Percentiles rank a stretch among this genome's conserved stretches.
Conservation (phyloP, 352 stramenopile genomes). For the Thalassiosira pacifica region DNA sequence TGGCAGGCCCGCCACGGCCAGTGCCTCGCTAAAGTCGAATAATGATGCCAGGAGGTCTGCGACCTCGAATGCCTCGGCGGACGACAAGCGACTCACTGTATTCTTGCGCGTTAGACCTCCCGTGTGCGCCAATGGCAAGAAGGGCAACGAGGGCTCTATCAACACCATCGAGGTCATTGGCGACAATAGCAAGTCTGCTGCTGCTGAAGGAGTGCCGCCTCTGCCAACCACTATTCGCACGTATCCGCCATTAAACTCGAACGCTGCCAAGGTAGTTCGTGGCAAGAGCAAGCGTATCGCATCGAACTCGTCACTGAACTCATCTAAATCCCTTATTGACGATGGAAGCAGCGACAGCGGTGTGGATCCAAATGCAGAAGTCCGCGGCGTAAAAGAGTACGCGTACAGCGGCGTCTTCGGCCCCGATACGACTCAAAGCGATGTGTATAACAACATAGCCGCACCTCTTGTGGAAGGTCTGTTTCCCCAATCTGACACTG, state of each 20-base stretch:
- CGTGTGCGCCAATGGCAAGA: slow-evolving; percentile 33
- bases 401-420: slow-evolving; percentile 81
- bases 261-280: slow-evolving; percentile 71
- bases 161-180: slow-evolving; percentile 75
- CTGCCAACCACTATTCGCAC: slow-evolving; percentile 76
- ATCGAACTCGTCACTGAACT: slow-evolving; percentile 25
- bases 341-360: slow-evolving; percentile 50
- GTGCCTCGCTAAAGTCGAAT: neutral
- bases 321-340: slow-evolving; percentile 54
- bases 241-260: slow-evolving; percentile 73
- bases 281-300: slow-evolving; percentile 25
- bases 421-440: slow-evolving; percentile 85
- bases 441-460: slow-evolving; percentile 93
- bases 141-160: slow-evolving; percentile 36
- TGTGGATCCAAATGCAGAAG: slow-evolving; percentile 42
- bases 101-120: slow-evolving; percentile 56
- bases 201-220: slow-evolving; percentile 16
- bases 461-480: slow-evolving; percentile 91
- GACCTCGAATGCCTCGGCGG: neutral
- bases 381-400: slow-evolving; percentile 80
- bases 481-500: slow-evolving; percentile 70
- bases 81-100: slow-evolving; percentile 45
- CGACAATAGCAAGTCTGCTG: neutral
- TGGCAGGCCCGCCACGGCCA: slow-evolving; percentile 8
- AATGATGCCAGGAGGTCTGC: slow-evolving; percentile 11